phyloP scores from a whole-genome alignment of 176 grass and related monocot species.

The Triticum timopheevii region DNA sequence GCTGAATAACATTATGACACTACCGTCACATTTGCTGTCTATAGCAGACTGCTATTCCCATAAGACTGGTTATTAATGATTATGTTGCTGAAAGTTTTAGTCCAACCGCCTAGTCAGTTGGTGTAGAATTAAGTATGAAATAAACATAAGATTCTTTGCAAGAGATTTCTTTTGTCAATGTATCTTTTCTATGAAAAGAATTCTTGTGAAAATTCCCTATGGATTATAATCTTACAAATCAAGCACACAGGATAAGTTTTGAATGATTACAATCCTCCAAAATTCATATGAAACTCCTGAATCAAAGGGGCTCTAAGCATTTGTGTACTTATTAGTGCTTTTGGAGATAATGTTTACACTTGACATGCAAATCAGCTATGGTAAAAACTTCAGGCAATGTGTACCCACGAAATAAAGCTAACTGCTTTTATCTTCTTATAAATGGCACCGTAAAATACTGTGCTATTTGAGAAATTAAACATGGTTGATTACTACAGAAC shows the following conservation, averaged over 20 bases:
- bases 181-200: neutral
- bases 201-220: neutral
- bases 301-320: neutral
- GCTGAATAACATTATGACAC: neutral
- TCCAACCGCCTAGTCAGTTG: neutral
- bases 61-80: neutral
- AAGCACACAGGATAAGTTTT: neutral
- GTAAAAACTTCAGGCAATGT: neutral
- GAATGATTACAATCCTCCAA: neutral
- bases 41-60: neutral
- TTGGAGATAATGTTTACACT: neutral
- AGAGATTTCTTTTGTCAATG: too few species aligned
- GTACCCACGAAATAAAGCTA: neutral
- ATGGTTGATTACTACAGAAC: neutral
- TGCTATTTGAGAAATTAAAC: neutral
- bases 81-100: neutral
- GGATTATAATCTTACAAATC: neutral
- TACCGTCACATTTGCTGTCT: neutral
- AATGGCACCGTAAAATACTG: neutral
- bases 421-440: neutral
- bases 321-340: neutral
- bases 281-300: neutral
- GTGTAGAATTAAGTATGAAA: neutral
- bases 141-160: too few species aligned
- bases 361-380: neutral